Base-by-base conservation (phyloP, 1,284 basidiomycete species). In the Mixia osmundae region DNA sequence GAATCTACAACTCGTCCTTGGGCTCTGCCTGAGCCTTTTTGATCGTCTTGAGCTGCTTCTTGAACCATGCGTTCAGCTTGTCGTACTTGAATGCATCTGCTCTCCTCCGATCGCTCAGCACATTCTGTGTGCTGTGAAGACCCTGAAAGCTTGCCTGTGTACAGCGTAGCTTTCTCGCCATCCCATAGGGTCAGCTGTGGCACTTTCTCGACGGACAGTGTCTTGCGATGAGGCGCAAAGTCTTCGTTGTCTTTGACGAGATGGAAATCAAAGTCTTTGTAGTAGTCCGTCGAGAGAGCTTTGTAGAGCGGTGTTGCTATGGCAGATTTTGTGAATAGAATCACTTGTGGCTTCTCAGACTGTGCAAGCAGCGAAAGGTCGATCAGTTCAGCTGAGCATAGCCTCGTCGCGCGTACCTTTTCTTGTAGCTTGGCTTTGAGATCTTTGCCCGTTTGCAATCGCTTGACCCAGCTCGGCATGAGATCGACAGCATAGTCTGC, bases 391-490 rank as follows among this genome's bases (percentile, higher is more conserved):
- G 21, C 31, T 20, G 19, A 14, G 10, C 22, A 18, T 12, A 30
- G 6, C 12, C 8, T 25, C 2, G 14, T 15, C 6, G 12, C n/a
- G 14, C 34, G 23, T 25, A 40, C 37, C 38, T 34, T 36, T 29
- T 18, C 22, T 14, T 32, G 32, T 8, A 52, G 35, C 19, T 32
- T 30, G 5, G 34, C 40, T 5, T 39, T 30, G 15, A 48, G 26
- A 11, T 51, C 48, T 5, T 22, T 11, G 5, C 40, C 25, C 0
- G 47, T 47, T 11, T 48, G 45, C 4, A 58, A 44, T 30, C 55
- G 56, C 39, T 54, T 55, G 3, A 50, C 52, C n/a, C 50, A 49
- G 21, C 52, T 51, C 1, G 58, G 58, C 29, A 60, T 54, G 25
- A 45, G 37, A 15, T 47, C 44, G 3, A 54, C 52, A 22, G 53